Percentiles rank a stretch among this genome's conserved stretches.
These are phyloP conservation scores for Neofusicoccum kwambonambiense DNA, from an alignment of 2,329 filamentous ascomycete genomes.

Conservation along the genomic window DNA sequence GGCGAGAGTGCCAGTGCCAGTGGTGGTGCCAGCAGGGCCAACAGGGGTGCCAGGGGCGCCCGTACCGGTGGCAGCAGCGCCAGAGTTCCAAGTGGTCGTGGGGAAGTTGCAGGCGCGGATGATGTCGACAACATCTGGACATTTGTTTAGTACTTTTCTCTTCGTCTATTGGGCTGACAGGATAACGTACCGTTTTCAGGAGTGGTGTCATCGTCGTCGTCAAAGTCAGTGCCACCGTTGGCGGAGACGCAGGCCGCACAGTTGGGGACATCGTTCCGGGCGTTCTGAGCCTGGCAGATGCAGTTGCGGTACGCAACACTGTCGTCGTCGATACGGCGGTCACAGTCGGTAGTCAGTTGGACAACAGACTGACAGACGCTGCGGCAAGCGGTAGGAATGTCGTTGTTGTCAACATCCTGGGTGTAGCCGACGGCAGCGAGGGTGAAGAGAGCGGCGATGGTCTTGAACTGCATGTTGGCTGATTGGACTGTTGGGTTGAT, in stretches of 20 bases:
- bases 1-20: background rate
- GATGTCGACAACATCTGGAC: slow-evolving; percentile 30
- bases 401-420: slow-evolving; percentile 29
- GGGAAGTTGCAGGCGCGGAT: slow-evolving; percentile 31
- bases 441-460: slow-evolving; percentile 1
- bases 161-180: background rate
- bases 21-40: background rate
- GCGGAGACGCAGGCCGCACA: slow-evolving; percentile 32
- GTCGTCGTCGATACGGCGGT: background rate
- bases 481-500: background rate
- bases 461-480: slow-evolving; percentile 4
- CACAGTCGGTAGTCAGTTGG: slow-evolving; percentile 25
- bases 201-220: slow-evolving; percentile 22
- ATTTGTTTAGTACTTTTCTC: background rate
- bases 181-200: slow-evolving; percentile 23
- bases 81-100: slow-evolving; percentile 25
- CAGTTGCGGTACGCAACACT: slow-evolving; percentile 25
- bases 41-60: background rate
- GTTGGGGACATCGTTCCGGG: slow-evolving; percentile 27
- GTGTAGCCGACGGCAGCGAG: background rate
- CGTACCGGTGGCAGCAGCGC: slow-evolving; percentile 8
- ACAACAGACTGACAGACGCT: slow-evolving; percentile 29
- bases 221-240: slow-evolving; percentile 19
- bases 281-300: slow-evolving; percentile 30
- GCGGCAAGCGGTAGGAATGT: slow-evolving; percentile 31